Evolutionary conservation across 1,284 basidiomycete species (phyloP).

Genomic region (Malassezia vespertilionis): DNA sequence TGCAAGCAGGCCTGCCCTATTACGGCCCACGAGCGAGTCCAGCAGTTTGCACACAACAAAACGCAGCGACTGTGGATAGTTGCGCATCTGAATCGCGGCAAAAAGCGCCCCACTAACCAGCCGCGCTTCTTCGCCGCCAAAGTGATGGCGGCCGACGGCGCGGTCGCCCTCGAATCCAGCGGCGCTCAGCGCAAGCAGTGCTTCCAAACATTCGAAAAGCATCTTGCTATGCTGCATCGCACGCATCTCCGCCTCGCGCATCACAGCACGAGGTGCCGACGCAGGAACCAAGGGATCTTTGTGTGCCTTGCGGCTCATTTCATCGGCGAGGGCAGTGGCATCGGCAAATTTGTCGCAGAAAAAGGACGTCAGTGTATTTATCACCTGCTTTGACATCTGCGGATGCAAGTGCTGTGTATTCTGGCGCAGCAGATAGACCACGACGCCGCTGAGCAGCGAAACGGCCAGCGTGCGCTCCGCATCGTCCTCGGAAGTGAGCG

Average conservation of each 20-base stretch:
- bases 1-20: constrained; percentile 50
- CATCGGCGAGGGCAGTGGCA: constrained; percentile 52
- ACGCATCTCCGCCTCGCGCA: constrained; percentile 24
- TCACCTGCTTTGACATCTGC: constrained; percentile 61
- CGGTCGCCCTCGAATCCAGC: constrained; percentile 3
- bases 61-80: constrained; percentile 69
- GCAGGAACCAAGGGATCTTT: constrained; percentile 30
- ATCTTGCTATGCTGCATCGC: constrained; percentile 32
- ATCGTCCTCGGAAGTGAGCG: constrained; percentile 74
- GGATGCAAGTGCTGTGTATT: not conserved
- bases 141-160: constrained; percentile 50
- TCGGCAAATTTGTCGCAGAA: constrained; percentile 78
- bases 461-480: constrained; percentile 66
- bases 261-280: constrained; percentile 21
- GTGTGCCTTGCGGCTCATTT: constrained; percentile 21
- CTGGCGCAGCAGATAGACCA: constrained; percentile 20
- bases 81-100: constrained; percentile 65
- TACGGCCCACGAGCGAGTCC: constrained; percentile 64
- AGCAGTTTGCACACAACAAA: constrained; percentile 72
- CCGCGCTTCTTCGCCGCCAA: constrained; percentile 62
- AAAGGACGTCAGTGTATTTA: constrained; percentile 65
- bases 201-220: constrained; percentile 54
- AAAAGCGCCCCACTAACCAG: constrained; percentile 62
- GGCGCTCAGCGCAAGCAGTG: constrained; percentile 55
- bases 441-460: constrained; percentile 27